phyloP scores from a whole-genome alignment of 2,329 filamentous ascomycete genomes.

The Monosporascus sp. region DNA sequence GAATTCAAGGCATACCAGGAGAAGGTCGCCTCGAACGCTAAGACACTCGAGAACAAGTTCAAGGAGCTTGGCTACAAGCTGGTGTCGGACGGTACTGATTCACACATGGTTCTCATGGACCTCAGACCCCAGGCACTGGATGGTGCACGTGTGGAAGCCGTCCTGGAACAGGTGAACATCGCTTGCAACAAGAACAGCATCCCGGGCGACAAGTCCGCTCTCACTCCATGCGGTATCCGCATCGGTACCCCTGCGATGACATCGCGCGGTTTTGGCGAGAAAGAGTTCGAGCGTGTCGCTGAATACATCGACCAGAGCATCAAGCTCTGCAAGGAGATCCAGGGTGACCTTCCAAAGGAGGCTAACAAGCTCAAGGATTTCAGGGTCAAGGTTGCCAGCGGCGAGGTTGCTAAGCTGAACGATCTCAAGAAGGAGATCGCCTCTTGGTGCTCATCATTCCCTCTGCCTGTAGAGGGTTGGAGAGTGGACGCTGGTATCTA shows the following conservation, averaged over 20 bases:
- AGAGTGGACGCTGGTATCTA: slow-evolving; percentile 56
- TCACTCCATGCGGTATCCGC: slow-evolving; percentile 90
- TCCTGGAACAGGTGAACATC: slow-evolving; percentile 97
- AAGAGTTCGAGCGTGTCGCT: slow-evolving; percentile 88
- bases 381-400: slow-evolving; percentile 81
- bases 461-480: slow-evolving; percentile 79
- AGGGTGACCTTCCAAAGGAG: slow-evolving; percentile 82
- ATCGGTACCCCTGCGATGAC: slow-evolving; percentile 98
- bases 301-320: slow-evolving; percentile 84
- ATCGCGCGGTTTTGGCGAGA: slow-evolving; percentile 83
- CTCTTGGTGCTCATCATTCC: slow-evolving; percentile 82
- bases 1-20: slow-evolving; percentile 95
- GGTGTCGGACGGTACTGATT: slow-evolving; percentile 92
- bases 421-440: slow-evolving; percentile 85
- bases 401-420: slow-evolving; percentile 76
- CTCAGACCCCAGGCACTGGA: slow-evolving; percentile 83
- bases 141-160: slow-evolving; percentile 89
- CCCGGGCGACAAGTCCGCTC: slow-evolving; percentile 92
- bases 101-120: slow-evolving; percentile 94
- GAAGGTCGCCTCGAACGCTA: slow-evolving; percentile 88
- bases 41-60: slow-evolving; percentile 79
- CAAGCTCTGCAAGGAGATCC: slow-evolving; percentile 85
- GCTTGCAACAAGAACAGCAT: slow-evolving; percentile 99
- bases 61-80: slow-evolving; percentile 89
- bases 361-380: slow-evolving; percentile 99